phyloP scores from a whole-genome alignment of 1,284 basidiomycete genomes.

The Chondrostereum purpureum region DNA sequence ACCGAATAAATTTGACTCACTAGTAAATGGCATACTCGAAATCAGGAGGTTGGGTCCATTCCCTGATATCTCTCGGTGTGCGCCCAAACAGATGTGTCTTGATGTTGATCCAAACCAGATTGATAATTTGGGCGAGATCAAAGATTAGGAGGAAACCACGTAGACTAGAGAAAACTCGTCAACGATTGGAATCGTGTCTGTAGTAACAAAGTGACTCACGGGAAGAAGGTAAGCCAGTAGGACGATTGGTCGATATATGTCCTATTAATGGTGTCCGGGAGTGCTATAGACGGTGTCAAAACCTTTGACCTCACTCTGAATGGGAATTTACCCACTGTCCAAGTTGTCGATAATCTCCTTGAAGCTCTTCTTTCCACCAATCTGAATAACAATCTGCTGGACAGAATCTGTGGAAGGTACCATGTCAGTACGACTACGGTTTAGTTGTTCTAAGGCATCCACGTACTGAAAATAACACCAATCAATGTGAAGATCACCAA shows the following conservation, averaged over 20 bases:
- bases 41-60: slow-evolving; percentile 92
- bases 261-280: slow-evolving; percentile 66
- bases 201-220: slow-evolving; percentile 43
- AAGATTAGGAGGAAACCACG: slow-evolving; percentile 92
- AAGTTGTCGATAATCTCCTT: slow-evolving; percentile 61
- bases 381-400: slow-evolving; percentile 58
- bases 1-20: too few relatives aligned
- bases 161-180: slow-evolving; percentile 48
- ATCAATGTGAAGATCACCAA: slow-evolving; percentile 89
- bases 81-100: slow-evolving; percentile 84
- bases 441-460: neutral
- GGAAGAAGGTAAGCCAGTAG: slow-evolving; percentile 95
- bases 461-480: slow-evolving; percentile 78
- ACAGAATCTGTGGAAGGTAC: slow-evolving; percentile 45
- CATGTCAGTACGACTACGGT: slow-evolving; percentile 8
- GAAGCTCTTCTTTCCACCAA: slow-evolving; percentile 67
- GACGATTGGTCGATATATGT: slow-evolving; percentile 82
- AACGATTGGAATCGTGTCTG: neutral
- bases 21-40: slow-evolving; percentile 92
- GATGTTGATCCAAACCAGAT: slow-evolving; percentile 81
- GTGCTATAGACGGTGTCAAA: slow-evolving; percentile 46
- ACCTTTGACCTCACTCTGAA: too few relatives aligned
- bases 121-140: slow-evolving; percentile 93
- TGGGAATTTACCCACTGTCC: slow-evolving; percentile 39
- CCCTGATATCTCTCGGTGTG: slow-evolving; percentile 92